These are phyloP conservation scores for Myriosclerotinia curreyana DNA, from an alignment of 2,329 filamentous ascomycete genomes.

Conservation along the genomic window DNA sequence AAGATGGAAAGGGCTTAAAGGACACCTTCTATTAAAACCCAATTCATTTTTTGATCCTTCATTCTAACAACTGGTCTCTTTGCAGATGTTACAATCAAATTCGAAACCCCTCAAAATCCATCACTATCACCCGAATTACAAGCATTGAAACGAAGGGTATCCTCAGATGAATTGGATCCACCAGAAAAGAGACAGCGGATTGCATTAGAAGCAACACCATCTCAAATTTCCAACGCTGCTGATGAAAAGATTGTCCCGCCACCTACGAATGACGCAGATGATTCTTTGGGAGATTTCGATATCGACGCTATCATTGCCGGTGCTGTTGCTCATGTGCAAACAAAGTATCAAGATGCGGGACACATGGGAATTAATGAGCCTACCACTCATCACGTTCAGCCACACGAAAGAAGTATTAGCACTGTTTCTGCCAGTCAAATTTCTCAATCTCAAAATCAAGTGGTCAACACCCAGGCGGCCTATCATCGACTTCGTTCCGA, in stretches of 20 bases:
- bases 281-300: slow-evolving; percentile 12
- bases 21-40: background rate
- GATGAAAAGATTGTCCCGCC: background rate
- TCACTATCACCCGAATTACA: background rate
- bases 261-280: slow-evolving; percentile 1
- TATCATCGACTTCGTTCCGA: slow-evolving; percentile 25
- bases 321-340: slow-evolving; percentile 11
- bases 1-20: background rate
- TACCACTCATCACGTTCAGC: slow-evolving; percentile 1
- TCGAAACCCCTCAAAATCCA: background rate
- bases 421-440: background rate
- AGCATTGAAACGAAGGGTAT: slow-evolving; percentile 16
- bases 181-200: slow-evolving; percentile 26
- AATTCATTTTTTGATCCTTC: background rate
- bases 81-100: slow-evolving; percentile 17
- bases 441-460: background rate
- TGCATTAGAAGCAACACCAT: slow-evolving; percentile 13
- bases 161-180: slow-evolving; percentile 6
- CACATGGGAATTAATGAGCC: background rate
- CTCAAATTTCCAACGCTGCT: background rate
- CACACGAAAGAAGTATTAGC: background rate
- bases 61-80: background rate
- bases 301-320: slow-evolving; percentile 12
- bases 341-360: slow-evolving; percentile 10
- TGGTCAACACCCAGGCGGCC: background rate